Base-by-base conservation (phyloP, 768 basidiomycete species). In the Tephrocybe sp. region DNA sequence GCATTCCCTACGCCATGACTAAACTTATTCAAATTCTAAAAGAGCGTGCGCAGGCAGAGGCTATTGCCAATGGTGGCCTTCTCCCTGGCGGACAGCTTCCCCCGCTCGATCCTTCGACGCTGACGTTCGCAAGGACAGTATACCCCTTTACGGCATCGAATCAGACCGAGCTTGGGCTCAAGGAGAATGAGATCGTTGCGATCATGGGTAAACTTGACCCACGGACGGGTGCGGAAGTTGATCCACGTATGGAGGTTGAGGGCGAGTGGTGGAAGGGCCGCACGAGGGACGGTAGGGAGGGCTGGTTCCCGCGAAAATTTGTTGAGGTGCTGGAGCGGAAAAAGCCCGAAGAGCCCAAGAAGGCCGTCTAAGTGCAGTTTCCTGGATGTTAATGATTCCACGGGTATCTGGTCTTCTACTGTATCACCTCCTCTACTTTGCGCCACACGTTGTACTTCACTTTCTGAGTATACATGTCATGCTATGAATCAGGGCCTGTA, bases 261-360 rank as follows among this genome's bases (percentile, higher is more conserved):
- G 80, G 75, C 4, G 94, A 93, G 49, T 98, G 94, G 94, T 97
- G 93, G 94, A 86, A 83, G 65, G 94, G 94, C 1, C 77, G 94
- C 39, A 94, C 90, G 52, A 75, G 94, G 49, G 94, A 97, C 56
- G 94, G 94, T 0, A 76, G 86, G 57, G 84, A 90, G 57, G 94
- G 94, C 0, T 98, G 93, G 92, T 97, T 98, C 77, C 94, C 94
- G 1, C 79, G 74, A 50, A 92, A 88, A 56, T 94, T 88, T 79
- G 91, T 94, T 3, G 80, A 91, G 64, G 73, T 88, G 3, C 66
- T 89, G 48, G 82, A 77, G 60, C 72, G 77, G 39, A 61, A 57
- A 49, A 64, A 59, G 34, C 55, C 51, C 44, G 61, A 65, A 34
- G 57, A 55, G 31, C 63, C 61, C 36, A 64, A 66, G 49, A 64